Evolutionary conservation across 495 filamentous ascomycete species (phyloP), one percentile per base, ranked within the genome.

Genomic region (Penicillium paradoxum): DNA sequence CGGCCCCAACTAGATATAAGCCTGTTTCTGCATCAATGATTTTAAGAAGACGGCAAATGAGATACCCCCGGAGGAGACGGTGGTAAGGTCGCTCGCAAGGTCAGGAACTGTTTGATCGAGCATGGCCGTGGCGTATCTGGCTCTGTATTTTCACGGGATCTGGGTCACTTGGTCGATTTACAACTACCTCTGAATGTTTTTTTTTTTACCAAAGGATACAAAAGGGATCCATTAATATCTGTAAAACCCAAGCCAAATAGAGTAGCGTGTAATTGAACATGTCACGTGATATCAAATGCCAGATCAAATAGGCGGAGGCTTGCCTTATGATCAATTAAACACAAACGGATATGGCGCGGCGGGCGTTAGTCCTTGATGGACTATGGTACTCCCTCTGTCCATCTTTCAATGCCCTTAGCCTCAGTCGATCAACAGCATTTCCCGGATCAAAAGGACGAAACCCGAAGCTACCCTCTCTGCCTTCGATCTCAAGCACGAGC

Each of bases 381-480:
- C 73, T 88, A 39, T 87, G 82, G 83, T 79, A 81, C 59, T 84
- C 78, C 67, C 70, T 89, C 24, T 85, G 83, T 67, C 85, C 83
- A 32, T 81, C 78, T 42, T 74, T 83, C 50, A 73, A 45, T 18
- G 48, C 45, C 0, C 39, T 45, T 7, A 34, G 54, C 9, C 37
- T 72, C 18, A 48, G 36, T 51, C 55, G 54, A 19, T 49, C 54
- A 7, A 34, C 51, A 10, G 22, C 24, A 38, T 38, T 60, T 19
- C 25, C 58, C 9, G 45, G 38, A 39, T 43, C 32, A n/a, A 50
- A 32, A 5, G 56, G 52, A 40, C 62, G 50, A 27, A 50, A 40
- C 15, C 47, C 50, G 11, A 62, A 45, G 43, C 15, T 18, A 45
- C 25, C 13, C 13, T 22, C 44, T 21, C 46, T 45, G 6, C 33